Conservation (phyloP, 2,329 filamentous ascomycete species). For the Phialophora tarda region DNA sequence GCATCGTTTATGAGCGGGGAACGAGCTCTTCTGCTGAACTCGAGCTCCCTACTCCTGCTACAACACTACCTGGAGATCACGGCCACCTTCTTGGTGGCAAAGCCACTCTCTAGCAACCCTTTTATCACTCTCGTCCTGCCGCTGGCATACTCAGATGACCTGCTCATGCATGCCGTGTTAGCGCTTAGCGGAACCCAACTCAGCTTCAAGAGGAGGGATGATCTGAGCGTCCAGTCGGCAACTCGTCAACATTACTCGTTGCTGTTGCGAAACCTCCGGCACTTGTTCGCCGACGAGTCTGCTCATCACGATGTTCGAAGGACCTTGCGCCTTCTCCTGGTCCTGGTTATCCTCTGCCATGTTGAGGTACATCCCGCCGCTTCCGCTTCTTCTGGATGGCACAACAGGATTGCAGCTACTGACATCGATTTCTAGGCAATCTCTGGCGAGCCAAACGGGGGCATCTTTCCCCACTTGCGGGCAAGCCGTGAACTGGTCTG, state of each 20-base stretch:
- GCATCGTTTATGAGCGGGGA: neutral
- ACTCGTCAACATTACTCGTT: constrained; percentile 21
- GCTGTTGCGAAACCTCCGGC: constrained; percentile 21
- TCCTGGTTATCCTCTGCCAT: constrained; percentile 26
- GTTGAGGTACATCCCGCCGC: constrained; percentile 21
- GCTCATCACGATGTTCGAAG: constrained; percentile 8
- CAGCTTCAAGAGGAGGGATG: constrained; percentile 3
- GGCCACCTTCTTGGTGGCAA: constrained; percentile 13
- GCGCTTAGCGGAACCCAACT: constrained; percentile 27
- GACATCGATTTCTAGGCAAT: constrained; percentile 26
- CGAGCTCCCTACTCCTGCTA: constrained; percentile 11
- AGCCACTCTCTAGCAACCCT: constrained; percentile 16
- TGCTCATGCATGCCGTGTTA: constrained; percentile 31
- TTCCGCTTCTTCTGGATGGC: neutral
- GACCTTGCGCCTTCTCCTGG: constrained; percentile 22
- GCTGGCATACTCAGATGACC: constrained; percentile 23
- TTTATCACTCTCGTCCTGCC: constrained; percentile 29
- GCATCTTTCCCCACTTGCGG: constrained; percentile 34
- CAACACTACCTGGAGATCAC: constrained; percentile 25
- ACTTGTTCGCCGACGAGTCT: constrained; percentile 15
- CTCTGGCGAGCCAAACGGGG: constrained; percentile 30
- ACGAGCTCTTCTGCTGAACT: neutral
- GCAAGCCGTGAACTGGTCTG: constrained; percentile 30
- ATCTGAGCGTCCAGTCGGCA: constrained; percentile 5
- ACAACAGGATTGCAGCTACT: neutral